Base-by-base conservation (phyloP, 148 eudicot species). In the Amaranthus hypochondriacus region DNA sequence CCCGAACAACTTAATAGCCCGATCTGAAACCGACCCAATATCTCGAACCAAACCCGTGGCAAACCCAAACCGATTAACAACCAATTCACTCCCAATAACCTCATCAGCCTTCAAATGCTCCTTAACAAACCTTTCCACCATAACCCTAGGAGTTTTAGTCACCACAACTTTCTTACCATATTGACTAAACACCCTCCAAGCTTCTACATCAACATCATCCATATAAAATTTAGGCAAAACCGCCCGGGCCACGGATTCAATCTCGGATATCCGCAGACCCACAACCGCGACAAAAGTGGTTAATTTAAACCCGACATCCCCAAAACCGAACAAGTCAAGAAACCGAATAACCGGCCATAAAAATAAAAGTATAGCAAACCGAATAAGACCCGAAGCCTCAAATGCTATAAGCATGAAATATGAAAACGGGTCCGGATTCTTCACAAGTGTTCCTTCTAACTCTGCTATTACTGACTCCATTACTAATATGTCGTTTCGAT, bases 61-160 rank as follows among this genome's bases (percentile, higher is more conserved):
- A 7, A 78, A 83, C 48, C 97, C 99, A 52, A 83, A 89, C 50
- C 85, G 75, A 56, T 78, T 92, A 62, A 80, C 89, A 3, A 70
- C 79, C 57, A 95, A 86, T 59, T 95, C 97, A 64, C 74, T 83
- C 72, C 99, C 97, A 62, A 92, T 75, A 48, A 92, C 97, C 7
- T 85, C 87, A 73, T 95, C 97, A 4, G 86, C 97, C 62, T 84
- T 71, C 71, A 95, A 80, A 81, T 95, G 99, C 46, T 87, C 96
- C 86, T 89, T 95, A 66, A 83, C 87, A 69, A 95, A 95, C 88
- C 87, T 81, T 81, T 92, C 97, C 43, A 89, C 94, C 97, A 95
- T 89, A 54, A 92, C 57, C 75, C 86, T 86, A 5, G 99, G 99
- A 47, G 82, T 88, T 68, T 76, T 86, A 5, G 88, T 90, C 79